These are phyloP conservation scores for Blumeria hordei DNA, from an alignment of 2,329 filamentous ascomycete genomes.

Conservation along the genomic window DNA sequence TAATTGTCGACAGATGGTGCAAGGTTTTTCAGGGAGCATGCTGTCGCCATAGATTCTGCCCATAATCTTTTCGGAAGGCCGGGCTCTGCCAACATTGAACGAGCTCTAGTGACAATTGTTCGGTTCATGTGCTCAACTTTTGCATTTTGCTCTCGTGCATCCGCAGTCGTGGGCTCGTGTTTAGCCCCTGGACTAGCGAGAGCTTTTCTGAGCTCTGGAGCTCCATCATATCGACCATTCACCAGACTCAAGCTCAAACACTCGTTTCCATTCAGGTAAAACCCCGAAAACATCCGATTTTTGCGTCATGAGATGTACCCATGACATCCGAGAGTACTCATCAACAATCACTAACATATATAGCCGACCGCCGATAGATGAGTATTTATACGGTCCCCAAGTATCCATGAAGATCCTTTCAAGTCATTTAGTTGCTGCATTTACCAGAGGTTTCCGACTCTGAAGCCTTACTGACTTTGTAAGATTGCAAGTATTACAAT, in stretches of 20 bases:
- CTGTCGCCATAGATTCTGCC: neutral
- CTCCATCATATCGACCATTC: neutral
- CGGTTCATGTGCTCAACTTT: neutral
- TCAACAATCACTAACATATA: neutral
- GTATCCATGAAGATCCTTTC: neutral
- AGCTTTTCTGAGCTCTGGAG: neutral
- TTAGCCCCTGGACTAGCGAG: neutral
- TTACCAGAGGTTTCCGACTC: neutral
- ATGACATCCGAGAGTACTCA: neutral
- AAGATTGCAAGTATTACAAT: neutral
- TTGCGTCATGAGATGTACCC: neutral
- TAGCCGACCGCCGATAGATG: neutral
- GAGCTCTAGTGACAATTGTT: neutral
- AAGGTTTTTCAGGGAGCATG: neutral
- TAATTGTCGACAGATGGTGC: neutral
- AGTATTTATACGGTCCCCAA: neutral
- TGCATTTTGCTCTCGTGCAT: neutral
- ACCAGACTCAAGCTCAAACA: neutral
- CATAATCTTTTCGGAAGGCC: neutral
- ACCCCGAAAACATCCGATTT: neutral
- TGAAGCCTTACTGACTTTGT: neutral
- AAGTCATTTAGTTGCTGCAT: neutral
- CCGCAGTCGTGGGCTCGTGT: neutral
- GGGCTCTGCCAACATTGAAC: neutral
- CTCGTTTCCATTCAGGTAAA: neutral